Evolutionary conservation across 805 yeast species (phyloP).

Genomic region (Metschnikowia aberdeeniae): DNA sequence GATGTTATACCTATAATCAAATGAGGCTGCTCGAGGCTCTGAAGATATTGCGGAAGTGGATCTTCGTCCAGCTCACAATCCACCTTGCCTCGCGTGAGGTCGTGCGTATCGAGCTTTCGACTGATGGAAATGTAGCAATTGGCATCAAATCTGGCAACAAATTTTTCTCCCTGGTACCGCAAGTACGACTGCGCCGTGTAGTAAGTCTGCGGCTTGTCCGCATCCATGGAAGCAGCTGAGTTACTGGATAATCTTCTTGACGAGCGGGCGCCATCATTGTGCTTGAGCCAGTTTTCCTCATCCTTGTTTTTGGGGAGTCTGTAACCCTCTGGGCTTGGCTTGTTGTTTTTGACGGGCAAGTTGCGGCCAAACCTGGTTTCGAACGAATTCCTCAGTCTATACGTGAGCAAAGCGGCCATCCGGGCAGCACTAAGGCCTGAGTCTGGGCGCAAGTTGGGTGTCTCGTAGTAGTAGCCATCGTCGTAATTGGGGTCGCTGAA

Average conservation of each 20-base stretch:
- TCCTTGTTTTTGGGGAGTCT: conserved; percentile 46
- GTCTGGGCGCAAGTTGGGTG: conserved; percentile 61
- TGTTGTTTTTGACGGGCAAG: conserved; percentile 20
- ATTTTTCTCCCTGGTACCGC: conserved; percentile 91
- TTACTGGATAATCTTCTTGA: conserved; percentile 8
- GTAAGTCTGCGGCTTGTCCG: conserved; percentile 47
- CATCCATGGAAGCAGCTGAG: conserved; percentile 13
- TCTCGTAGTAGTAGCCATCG: conserved; percentile 77
- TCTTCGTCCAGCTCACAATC: conserved; percentile 26
- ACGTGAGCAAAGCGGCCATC: conserved; percentile 93
- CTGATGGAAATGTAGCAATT: conserved; percentile 94
- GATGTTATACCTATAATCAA: conserved; percentile 84
- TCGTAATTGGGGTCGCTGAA: conserved; percentile 91
- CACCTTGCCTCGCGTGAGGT: conserved; percentile 73
- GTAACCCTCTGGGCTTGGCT: conserved; percentile 21
- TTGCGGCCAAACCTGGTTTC: conserved; percentile 90
- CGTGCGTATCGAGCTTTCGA: conserved; percentile 92
- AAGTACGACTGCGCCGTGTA: conserved; percentile 95
- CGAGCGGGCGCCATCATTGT: conserved; percentile 73
- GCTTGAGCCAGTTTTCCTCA: conserved; percentile 78
- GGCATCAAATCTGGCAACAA: conserved; percentile 87
- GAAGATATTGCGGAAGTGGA: conserved; percentile 48
- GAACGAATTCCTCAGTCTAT: conserved; percentile 87
- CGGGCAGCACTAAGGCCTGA: conserved; percentile 93
- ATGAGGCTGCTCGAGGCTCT: conserved; percentile 65